Evolutionary conservation across 116 monocot genomes (phyloP).

Genomic region (Posidonia oceanica): DNA sequence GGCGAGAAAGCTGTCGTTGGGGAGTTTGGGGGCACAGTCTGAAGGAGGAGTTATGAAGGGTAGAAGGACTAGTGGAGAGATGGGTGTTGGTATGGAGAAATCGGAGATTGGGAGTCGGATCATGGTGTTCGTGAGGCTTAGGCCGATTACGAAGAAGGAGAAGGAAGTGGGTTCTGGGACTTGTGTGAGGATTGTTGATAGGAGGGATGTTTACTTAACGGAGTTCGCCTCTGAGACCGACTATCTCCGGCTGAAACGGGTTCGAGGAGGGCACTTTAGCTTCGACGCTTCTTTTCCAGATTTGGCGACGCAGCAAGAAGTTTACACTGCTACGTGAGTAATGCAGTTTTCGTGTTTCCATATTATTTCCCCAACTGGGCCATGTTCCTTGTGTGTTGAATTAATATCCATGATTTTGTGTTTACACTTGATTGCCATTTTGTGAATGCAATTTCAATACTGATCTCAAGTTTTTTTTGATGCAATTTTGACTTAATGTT

Average conservation of each 20-base stretch:
- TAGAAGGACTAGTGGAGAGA: slow-evolving; percentile 10
- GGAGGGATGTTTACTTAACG: slow-evolving; percentile 71
- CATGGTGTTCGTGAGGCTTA: slow-evolving; percentile 76
- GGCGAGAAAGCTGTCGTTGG: slow-evolving; percentile 38
- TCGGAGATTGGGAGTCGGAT: slow-evolving; percentile 39
- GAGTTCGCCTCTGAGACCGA: slow-evolving; percentile 74
- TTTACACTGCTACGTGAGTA: slow-evolving; percentile 67
- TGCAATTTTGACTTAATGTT: too few species aligned
- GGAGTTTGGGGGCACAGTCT: slow-evolving; percentile 17
- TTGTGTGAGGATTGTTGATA: slow-evolving; percentile 64
- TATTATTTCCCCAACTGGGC: background rate
- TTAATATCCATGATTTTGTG: too few species aligned
- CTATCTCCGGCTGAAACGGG: slow-evolving; percentile 80
- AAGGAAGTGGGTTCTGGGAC: slow-evolving; percentile 64
- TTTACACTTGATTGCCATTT: too few species aligned
- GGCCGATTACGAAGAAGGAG: slow-evolving; percentile 88
- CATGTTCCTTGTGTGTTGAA: too few species aligned
- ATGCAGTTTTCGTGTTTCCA: background rate
- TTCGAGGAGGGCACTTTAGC: slow-evolving; percentile 81
- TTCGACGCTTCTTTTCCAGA: slow-evolving; percentile 80
- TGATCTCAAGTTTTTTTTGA: too few species aligned
- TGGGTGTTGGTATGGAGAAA: background rate
- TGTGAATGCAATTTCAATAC: too few species aligned
- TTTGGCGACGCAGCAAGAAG: slow-evolving; percentile 56
- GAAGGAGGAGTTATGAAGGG: slow-evolving; percentile 18